Conservation (phyloP, 2,329 filamentous ascomycete genomes). For the Fusarium coffeatum region DNA sequence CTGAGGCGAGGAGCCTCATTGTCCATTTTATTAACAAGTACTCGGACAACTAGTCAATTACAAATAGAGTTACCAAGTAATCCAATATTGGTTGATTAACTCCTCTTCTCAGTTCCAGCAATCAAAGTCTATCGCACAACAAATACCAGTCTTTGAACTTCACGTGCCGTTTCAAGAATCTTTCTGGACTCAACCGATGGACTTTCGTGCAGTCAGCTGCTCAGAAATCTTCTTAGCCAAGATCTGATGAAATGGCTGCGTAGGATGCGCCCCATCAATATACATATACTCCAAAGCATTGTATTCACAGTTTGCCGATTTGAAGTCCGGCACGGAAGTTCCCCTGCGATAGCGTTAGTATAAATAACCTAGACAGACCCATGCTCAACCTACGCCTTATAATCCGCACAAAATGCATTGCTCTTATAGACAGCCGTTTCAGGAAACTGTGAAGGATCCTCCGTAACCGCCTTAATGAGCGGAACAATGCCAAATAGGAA, state of each 20-base stretch:
- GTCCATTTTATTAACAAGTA: slow-evolving; percentile 1
- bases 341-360: not conserved
- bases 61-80: not conserved
- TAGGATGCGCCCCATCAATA: slow-evolving; percentile 23
- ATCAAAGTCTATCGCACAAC: not conserved
- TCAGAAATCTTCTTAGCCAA: slow-evolving; percentile 11
- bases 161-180: not conserved
- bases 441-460: not conserved
- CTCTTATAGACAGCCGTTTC: slow-evolving; percentile 12
- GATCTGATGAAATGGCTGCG: slow-evolving; percentile 17
- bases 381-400: not conserved
- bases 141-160: not conserved
- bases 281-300: slow-evolving; percentile 23
- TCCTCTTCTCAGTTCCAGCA: not conserved
- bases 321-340: slow-evolving; percentile 3
- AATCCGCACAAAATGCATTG: slow-evolving; percentile 2
- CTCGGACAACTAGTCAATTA: not conserved
- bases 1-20: not conserved
- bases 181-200: not conserved
- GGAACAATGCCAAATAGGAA: slow-evolving; percentile 17
- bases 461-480: not conserved
- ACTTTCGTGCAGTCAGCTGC: not conserved
- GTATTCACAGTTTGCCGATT: slow-evolving; percentile 5
- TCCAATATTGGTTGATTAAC: not conserved
- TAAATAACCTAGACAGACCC: accelerated